Conservation (phyloP, 208 protist species). For the Trypanosoma melophagium region DNA sequence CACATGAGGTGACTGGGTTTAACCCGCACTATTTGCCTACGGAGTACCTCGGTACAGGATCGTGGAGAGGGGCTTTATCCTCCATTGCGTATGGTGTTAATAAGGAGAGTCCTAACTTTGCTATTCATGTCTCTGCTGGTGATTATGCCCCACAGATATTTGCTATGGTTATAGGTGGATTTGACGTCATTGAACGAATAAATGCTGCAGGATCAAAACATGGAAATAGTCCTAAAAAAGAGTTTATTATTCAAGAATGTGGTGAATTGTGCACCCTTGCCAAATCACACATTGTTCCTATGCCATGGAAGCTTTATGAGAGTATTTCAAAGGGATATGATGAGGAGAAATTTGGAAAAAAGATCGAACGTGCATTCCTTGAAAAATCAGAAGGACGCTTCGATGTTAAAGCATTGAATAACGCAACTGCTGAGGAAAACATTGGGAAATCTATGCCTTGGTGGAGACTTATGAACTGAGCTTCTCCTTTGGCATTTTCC, state of each 20-base stretch:
- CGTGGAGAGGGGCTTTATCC: constrained; percentile 80
- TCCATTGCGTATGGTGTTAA: constrained; percentile 75
- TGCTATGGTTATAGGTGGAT: constrained; percentile 81
- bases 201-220: constrained; percentile 77
- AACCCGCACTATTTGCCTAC: constrained; percentile 73
- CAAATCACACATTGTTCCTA: constrained; percentile 77
- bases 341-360: constrained; percentile 76
- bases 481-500: constrained; percentile 8
- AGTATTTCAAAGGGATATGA: constrained; percentile 76
- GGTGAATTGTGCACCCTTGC: constrained; percentile 88
- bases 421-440: not conserved
- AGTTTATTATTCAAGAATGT: constrained; percentile 74
- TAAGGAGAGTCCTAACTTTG: constrained; percentile 85
- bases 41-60: constrained; percentile 62
- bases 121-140: constrained; percentile 79
- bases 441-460: constrained; percentile 6
- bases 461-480: constrained; percentile 26
- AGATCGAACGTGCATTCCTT: constrained; percentile 31
- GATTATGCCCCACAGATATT: constrained; percentile 86
- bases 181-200: constrained; percentile 87
- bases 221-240: constrained; percentile 76
- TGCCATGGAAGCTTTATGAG: constrained; percentile 87
- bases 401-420: not conserved
- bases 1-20: constrained; percentile 74
- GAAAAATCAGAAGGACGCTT: constrained; percentile 34